phyloP scores from a whole-genome alignment of 305 asterid genomes.

The Fraxinus dipetala region DNA sequence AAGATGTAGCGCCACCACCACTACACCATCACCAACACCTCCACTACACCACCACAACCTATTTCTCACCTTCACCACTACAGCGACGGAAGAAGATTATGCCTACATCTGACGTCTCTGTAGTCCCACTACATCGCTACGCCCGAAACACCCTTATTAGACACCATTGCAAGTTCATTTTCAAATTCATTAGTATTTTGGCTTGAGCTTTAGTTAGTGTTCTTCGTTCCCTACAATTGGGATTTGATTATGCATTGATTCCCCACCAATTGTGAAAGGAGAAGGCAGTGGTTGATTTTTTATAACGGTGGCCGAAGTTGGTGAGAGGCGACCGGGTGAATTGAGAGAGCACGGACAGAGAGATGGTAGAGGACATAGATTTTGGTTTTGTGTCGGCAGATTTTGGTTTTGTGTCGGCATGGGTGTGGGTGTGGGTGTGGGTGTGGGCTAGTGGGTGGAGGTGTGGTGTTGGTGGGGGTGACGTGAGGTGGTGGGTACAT shows the following conservation, averaged over 20 bases:
- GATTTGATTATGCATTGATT: not conserved
- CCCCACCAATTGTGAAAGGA: not conserved
- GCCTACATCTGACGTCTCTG: not conserved
- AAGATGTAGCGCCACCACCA: too few relatives aligned
- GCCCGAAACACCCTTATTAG: not conserved
- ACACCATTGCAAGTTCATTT: not conserved
- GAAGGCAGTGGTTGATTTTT: not conserved
- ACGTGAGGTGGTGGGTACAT: too few relatives aligned
- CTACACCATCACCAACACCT: not conserved
- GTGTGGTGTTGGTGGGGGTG: too few relatives aligned
- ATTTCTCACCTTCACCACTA: not conserved
- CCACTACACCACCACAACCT: not conserved
- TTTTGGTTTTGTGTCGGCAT: too few relatives aligned
- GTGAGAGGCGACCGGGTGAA: not conserved
- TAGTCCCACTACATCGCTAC: not conserved
- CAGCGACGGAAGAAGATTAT: not conserved
- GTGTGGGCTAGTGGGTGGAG: too few relatives aligned
- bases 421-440: too few relatives aligned
- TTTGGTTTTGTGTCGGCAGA: too few relatives aligned
- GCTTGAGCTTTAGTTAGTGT: not conserved
- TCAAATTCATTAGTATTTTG: not conserved
- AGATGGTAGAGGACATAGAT: too few relatives aligned
- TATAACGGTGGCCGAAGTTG: not conserved
- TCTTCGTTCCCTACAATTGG: not conserved
- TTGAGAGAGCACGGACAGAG: not conserved